Evolutionary conservation across 2,329 filamentous ascomycete species (phyloP).

Genomic region (Fusarium sp.): DNA sequence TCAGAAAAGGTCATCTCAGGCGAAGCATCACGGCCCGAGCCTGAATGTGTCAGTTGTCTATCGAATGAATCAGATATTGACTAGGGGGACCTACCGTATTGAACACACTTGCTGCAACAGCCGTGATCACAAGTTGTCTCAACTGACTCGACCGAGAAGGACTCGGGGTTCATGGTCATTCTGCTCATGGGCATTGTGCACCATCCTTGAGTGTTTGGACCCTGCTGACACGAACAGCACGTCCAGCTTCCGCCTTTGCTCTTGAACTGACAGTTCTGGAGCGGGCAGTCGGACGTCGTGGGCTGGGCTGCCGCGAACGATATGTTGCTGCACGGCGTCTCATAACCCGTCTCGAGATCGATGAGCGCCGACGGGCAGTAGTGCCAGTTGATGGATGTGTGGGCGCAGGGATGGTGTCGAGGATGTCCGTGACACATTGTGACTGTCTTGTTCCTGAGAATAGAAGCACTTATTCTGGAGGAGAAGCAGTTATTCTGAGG

Average conservation of each 20-base stretch:
- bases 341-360: slow-evolving; percentile 60
- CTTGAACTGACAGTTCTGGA: slow-evolving; percentile 62
- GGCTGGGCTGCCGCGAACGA: slow-evolving; percentile 59
- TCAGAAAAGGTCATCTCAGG: slow-evolving; percentile 52
- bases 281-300: slow-evolving; percentile 56
- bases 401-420: slow-evolving; percentile 61
- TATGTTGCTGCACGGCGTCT: slow-evolving; percentile 59
- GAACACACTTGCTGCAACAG: slow-evolving; percentile 61
- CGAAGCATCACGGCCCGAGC: slow-evolving; percentile 45
- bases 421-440: slow-evolving; percentile 66
- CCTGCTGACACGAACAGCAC: slow-evolving; percentile 63
- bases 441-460: slow-evolving; percentile 19
- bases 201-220: slow-evolving; percentile 64
- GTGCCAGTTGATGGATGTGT: slow-evolving; percentile 65
- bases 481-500: neutral
- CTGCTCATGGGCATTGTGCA: slow-evolving; percentile 54
- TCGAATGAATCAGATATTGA: neutral
- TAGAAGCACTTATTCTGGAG: neutral
- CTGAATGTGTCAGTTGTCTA: slow-evolving; percentile 34
- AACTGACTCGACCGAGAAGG: slow-evolving; percentile 48
- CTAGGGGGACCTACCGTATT: slow-evolving; percentile 47
- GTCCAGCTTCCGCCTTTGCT: slow-evolving; percentile 61
- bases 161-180: slow-evolving; percentile 46
- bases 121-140: slow-evolving; percentile 61
- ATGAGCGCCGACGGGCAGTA: slow-evolving; percentile 60